Conservation (phyloP, 306 rosid species). For the Cercis canadensis region DNA sequence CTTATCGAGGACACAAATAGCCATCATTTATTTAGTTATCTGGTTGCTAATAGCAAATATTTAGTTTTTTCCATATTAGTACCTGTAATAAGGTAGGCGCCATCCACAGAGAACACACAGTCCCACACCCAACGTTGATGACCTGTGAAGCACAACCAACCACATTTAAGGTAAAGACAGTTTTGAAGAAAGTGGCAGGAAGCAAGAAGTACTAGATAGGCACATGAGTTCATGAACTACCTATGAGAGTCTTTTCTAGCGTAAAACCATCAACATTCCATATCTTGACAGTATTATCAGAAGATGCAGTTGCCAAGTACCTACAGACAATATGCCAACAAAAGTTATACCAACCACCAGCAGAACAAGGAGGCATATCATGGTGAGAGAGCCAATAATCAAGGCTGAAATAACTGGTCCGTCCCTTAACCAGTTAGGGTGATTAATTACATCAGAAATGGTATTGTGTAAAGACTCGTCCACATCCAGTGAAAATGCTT, state of each 20-base stretch:
- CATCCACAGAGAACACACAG: conserved; percentile 98
- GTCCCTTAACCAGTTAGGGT: conserved; percentile 8
- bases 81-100: conserved; percentile 99
- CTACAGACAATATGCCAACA: conserved; percentile 48
- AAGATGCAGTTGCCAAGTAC: conserved; percentile 95
- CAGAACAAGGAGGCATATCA: conserved; percentile 1
- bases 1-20: conserved; percentile 11
- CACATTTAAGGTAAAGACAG: conserved; percentile 22
- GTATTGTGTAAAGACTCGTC: neutral
- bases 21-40: neutral
- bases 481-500: conserved; percentile 8
- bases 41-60: conserved; percentile 11
- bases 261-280: conserved; percentile 99
- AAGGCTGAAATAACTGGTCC: neutral
- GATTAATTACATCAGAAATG: conserved; percentile 13
- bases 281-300: conserved; percentile 92
- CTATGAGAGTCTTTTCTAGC: conserved; percentile 84
- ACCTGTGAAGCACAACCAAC: conserved; percentile 60
- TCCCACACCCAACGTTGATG: conserved; percentile 99
- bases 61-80: conserved; percentile 33
- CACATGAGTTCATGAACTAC: conserved; percentile 50
- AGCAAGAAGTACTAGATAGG: conserved; percentile 27
- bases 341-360: conserved; percentile 23
- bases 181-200: conserved; percentile 24
- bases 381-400: conserved; percentile 20